A percentile compares a stretch with the other conserved stretches of the same genome.
These are phyloP conservation scores for Neurospora terricola DNA, from an alignment of 495 filamentous ascomycete species.

Conservation along the genomic window DNA sequence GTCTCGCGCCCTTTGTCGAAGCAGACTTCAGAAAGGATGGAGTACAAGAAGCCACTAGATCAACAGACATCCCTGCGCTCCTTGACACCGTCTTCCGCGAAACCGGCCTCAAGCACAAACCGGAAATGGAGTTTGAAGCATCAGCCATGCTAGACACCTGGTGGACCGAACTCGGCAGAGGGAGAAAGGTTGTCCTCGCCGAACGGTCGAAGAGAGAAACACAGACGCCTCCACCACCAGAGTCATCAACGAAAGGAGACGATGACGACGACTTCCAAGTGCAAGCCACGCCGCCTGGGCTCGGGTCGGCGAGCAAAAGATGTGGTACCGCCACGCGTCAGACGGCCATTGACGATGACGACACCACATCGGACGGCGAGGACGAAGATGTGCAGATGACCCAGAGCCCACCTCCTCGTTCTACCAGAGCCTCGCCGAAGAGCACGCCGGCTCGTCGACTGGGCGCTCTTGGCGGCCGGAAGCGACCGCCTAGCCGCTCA, in stretches of 20 bases:
- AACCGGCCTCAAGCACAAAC: constrained; percentile 15
- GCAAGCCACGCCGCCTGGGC: constrained; percentile 35
- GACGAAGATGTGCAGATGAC: constrained; percentile 12
- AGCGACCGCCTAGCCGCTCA: neutral
- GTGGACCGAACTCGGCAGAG: constrained; percentile 37
- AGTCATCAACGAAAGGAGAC: neutral
- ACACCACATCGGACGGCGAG: constrained; percentile 25
- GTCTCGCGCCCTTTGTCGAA: constrained; percentile 43
- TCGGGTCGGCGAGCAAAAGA: constrained; percentile 11
- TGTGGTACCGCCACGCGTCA: constrained; percentile 1
- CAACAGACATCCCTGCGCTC: constrained; percentile 25
- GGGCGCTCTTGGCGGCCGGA: constrained; percentile 21
- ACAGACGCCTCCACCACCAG: constrained; percentile 3
- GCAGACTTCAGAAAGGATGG: constrained; percentile 34
- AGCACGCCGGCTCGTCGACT: constrained; percentile 4
- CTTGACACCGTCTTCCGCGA: constrained; percentile 26
- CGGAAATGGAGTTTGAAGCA: constrained; percentile 17
- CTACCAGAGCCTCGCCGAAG: neutral
- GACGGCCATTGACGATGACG: constrained; percentile 18
- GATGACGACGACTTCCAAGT: constrained; percentile 42
- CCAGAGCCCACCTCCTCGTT: constrained; percentile 2
- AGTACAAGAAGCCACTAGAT: constrained; percentile 12
- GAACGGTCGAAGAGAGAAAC: constrained; percentile 13
- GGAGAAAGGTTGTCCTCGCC: constrained; percentile 14
- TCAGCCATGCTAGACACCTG: constrained; percentile 32